phyloP scores from a whole-genome alignment of 148 eudicot species.

The Pharnaceum exiguum region DNA sequence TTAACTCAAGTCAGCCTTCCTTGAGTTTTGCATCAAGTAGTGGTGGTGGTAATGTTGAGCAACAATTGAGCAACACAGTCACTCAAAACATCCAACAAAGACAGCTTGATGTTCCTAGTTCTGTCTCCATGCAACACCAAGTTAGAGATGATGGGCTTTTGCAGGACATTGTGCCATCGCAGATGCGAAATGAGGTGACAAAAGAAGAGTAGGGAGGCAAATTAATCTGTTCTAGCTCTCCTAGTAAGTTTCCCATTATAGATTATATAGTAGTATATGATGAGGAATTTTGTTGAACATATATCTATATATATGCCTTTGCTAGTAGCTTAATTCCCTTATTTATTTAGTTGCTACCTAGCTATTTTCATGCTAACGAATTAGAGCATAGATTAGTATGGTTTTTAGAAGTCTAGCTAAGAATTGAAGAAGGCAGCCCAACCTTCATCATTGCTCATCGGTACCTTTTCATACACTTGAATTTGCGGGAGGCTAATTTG shows the following conservation, averaged over 20 bases:
- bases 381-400: not conserved
- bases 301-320: not conserved
- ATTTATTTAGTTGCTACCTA: not conserved
- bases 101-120: not conserved
- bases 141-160: constrained; percentile 64
- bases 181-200: constrained; percentile 39
- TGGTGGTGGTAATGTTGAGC: not conserved
- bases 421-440: not conserved
- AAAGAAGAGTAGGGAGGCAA: constrained; percentile 21
- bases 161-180: constrained; percentile 58
- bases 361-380: constrained; percentile 3
- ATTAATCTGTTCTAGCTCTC: not conserved
- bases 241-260: not conserved
- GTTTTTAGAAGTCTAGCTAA: constrained; percentile 2
- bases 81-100: not conserved
- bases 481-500: constrained; percentile 1
- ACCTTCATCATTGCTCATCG: constrained; percentile 2
- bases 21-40: constrained; percentile 4
- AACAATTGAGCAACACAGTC: not conserved
- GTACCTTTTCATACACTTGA: not conserved
- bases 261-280: not conserved
- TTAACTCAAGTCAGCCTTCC: constrained; percentile 13
- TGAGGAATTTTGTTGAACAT: not conserved
- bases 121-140: constrained; percentile 9
- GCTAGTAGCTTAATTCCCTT: constrained; percentile 5